A percentile compares a stretch with the other conserved stretches of the same genome.
These are phyloP conservation scores for Aspergillus fumigatus DNA, from an alignment of 2,329 filamentous ascomycete genomes.

Conservation along the genomic window DNA sequence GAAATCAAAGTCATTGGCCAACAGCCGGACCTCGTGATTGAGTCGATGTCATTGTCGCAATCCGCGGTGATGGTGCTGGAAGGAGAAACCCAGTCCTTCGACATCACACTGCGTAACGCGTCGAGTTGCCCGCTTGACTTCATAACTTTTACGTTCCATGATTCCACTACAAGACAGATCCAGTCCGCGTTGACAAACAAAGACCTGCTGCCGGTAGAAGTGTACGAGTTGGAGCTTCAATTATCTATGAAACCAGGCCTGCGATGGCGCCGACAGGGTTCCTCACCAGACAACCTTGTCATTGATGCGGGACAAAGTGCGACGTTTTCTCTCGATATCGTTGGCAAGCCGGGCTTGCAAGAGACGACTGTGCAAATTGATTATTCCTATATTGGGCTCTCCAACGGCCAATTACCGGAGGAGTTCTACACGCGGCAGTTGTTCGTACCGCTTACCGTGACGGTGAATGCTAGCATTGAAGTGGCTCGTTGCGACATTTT, in stretches of 20 bases:
- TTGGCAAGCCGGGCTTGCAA: conserved; percentile 80
- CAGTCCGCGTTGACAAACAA: conserved; percentile 71
- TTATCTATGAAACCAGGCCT: conserved; percentile 68
- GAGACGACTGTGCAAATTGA: conserved; percentile 77
- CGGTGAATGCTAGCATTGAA: conserved; percentile 87
- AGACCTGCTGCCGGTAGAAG: conserved; percentile 70
- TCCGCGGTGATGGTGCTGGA: conserved; percentile 89
- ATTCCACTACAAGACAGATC: conserved; percentile 75
- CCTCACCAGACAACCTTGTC: conserved; percentile 47
- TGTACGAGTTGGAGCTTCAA: conserved; percentile 82
- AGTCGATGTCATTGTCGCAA: conserved; percentile 73
- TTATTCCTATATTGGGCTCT: conserved; percentile 74
- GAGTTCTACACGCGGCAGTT: conserved; percentile 82
- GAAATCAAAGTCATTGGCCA: conserved; percentile 70
- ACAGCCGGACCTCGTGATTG: conserved; percentile 73
- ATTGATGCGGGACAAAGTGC: conserved; percentile 65
- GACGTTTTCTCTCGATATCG: conserved; percentile 76
- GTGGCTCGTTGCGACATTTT: conserved; percentile 74
- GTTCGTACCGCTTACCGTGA: conserved; percentile 74
- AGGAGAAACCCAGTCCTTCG: conserved; percentile 75
- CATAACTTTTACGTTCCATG: conserved; percentile 80
- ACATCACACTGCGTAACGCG: conserved; percentile 73
- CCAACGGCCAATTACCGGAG: conserved; percentile 62
- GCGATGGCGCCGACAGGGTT: conserved; percentile 48
- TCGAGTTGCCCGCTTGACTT: conserved; percentile 76